These are phyloP conservation scores for Lachnellula occidentalis DNA, from an alignment of 2,329 filamentous ascomycete species.

Conservation along the genomic window DNA sequence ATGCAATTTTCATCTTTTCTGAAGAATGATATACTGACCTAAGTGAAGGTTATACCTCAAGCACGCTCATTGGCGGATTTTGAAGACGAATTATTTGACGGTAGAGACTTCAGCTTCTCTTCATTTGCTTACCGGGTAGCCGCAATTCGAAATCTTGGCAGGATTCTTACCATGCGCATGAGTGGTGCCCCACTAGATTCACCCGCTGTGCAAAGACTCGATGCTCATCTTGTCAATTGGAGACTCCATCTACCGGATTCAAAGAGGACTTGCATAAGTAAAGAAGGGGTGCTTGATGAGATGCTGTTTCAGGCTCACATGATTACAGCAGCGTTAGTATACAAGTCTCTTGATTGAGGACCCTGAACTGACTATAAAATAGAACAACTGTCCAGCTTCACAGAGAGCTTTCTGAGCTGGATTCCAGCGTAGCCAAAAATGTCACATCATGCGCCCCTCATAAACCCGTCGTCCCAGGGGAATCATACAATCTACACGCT, in stretches of 20 bases:
- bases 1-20: neutral
- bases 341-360: neutral
- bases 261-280: constrained; percentile 64
- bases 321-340: constrained; percentile 49
- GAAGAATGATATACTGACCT: constrained; percentile 26
- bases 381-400: constrained; percentile 68
- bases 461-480: constrained; percentile 52
- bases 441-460: constrained; percentile 44
- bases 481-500: constrained; percentile 49
- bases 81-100: constrained; percentile 59
- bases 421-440: constrained; percentile 28
- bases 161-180: constrained; percentile 55
- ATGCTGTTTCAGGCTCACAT: constrained; percentile 89
- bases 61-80: constrained; percentile 67
- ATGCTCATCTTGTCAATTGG: constrained; percentile 62
- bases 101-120: constrained; percentile 66
- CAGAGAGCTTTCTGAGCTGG: constrained; percentile 70
- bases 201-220: constrained; percentile 48
- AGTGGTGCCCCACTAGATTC: constrained; percentile 46
- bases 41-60: constrained; percentile 49
- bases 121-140: constrained; percentile 82
- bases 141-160: constrained; percentile 69
- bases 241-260: constrained; percentile 66
- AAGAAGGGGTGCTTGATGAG: constrained; percentile 70
- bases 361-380: neutral